A percentile compares a stretch with the other conserved stretches of the same genome.
Evolutionary conservation across 805 yeast species (phyloP).

Genomic region (Candida insectalens): DNA sequence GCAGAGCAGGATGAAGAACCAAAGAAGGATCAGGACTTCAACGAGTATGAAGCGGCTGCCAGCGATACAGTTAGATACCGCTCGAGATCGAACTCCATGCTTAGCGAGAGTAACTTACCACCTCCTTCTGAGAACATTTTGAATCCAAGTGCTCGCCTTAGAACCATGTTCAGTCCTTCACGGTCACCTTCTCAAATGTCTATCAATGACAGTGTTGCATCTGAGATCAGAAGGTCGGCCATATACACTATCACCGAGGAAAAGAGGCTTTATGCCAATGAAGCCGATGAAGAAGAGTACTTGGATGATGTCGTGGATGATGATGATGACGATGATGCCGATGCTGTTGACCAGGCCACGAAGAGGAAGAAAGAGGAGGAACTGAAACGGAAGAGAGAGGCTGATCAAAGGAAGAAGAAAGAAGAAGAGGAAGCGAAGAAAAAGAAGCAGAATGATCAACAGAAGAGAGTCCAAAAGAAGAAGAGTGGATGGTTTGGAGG

Average conservation of each 20-base stretch:
- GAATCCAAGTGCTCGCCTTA: constrained; percentile 15
- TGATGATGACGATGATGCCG: constrained; percentile 32
- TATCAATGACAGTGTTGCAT: constrained; percentile 5
- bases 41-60: too few species aligned
- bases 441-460: constrained; percentile 12
- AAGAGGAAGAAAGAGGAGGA: constrained; percentile 7
- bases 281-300: constrained; percentile 20
- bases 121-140: constrained; percentile 12
- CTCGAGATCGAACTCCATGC: neutral
- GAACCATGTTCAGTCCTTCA: constrained; percentile 22
- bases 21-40: neutral
- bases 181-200: constrained; percentile 3
- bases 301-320: constrained; percentile 23
- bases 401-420: constrained; percentile 12
- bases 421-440: constrained; percentile 8
- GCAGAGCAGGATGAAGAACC: constrained; percentile 4
- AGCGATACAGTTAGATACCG: constrained; percentile 5
- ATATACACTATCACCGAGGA: constrained; percentile 16
- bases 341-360: constrained; percentile 31
- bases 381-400: constrained; percentile 22
- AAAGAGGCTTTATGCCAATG: constrained; percentile 19
- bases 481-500: constrained; percentile 47
- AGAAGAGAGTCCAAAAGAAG: constrained; percentile 14
- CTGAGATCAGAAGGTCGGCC: constrained; percentile 9
- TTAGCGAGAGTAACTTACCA: constrained; percentile 5